Base-by-base conservation (phyloP, 345 rosid species). In the Melastoma malabathricum region DNA sequence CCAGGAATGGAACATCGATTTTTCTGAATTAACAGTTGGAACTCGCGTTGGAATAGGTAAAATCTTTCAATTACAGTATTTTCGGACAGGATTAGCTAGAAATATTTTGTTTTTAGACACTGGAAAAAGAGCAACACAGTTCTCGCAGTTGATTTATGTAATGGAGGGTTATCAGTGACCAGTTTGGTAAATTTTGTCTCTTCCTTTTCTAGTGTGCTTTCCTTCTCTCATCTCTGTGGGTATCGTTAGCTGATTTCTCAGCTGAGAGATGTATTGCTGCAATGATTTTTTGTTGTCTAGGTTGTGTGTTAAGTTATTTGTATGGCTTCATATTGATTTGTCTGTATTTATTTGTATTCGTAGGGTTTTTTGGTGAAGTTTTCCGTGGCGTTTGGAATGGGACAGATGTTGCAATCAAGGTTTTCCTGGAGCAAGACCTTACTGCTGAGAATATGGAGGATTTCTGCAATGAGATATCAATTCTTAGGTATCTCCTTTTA, bases 31-130 rank as follows among this genome's bases (percentile, higher is more conserved):
- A 67, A 78, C 81, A 0, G 94, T 93, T 59, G 95, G 99, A 45
- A 81, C 88, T 60, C 99, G 99, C 51, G 99, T 93, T 58, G 97
- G 99, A 44, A 88, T 93, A 58, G 99, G 99, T 93, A 68, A 73
- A 73, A n/a, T n/a, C n/a, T 47, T 16, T 31, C 3, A 13, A 5
- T 18, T 6, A 3, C 18, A 10, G 3, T 54, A 13, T 46, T 50
- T 56, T 51, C 29, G 43, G 5, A 29, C 1, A 29, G 9, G 38
- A 10, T 4, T 29, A 29, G 38, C 38, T 10, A 6, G 38, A 10
- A 29, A 29, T 5, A 29, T 29, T 29, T 29, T 29, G 38, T 29
- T 29, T 10, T 29, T 29, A 29, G 38, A 29, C 8, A 29, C 38
- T 1, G 38, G 38, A 10, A 29, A 29, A 29, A 29, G 38, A 29